These are phyloP conservation scores for Xylaria hypoxylon DNA, from an alignment of 2,329 filamentous ascomycete species.

Conservation along the genomic window DNA sequence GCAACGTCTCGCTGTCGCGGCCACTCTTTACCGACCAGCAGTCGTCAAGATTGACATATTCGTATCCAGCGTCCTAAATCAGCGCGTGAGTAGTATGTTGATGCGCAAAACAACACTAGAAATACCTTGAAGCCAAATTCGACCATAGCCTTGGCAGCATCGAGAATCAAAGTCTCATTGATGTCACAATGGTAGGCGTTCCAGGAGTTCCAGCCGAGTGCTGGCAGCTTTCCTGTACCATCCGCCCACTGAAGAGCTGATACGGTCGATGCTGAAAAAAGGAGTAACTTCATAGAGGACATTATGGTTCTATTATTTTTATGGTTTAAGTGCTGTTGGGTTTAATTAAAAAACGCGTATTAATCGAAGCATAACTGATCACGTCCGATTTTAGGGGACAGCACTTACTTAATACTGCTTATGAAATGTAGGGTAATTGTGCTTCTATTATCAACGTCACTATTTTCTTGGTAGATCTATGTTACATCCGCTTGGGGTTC, in stretches of 20 bases:
- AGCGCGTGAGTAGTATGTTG: constrained; percentile 37
- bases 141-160: constrained; percentile 54
- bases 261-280: constrained; percentile 25
- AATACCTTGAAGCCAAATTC: constrained; percentile 59
- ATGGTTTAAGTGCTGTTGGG: background rate
- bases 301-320: background rate
- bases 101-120: background rate
- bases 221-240: constrained; percentile 50
- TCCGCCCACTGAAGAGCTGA: constrained; percentile 37
- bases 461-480: constrained; percentile 10
- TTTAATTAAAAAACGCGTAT: background rate
- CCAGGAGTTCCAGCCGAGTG: constrained; percentile 64
- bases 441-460: background rate
- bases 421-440: background rate
- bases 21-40: constrained; percentile 65
- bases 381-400: background rate
- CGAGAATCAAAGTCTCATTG: constrained; percentile 61
- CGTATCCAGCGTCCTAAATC: constrained; percentile 65
- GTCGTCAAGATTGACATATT: constrained; percentile 72
- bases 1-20: constrained; percentile 56
- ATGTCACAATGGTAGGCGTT: constrained; percentile 65
- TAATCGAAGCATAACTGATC: background rate
- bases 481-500: constrained; percentile 14
- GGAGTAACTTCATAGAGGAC: constrained; percentile 17
- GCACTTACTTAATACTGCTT: background rate